Evolutionary conservation across 768 basidiomycete genomes (phyloP).

Genomic region (Imleria badia): DNA sequence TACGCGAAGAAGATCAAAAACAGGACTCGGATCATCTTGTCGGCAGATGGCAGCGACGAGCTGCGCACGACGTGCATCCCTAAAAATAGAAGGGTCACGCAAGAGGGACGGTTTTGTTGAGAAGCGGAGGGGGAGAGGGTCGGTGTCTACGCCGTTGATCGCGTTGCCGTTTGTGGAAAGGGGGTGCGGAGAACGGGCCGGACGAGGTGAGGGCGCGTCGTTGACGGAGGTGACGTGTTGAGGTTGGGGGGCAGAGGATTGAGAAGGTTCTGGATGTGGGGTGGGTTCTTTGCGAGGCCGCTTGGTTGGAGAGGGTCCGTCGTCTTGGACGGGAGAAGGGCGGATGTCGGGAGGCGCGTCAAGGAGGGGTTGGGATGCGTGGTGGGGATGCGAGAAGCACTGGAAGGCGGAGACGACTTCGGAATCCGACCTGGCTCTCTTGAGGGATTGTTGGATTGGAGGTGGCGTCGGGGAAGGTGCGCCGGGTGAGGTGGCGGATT

Average conservation of each 20-base stretch:
- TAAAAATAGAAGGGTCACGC: slow-evolving; percentile 52
- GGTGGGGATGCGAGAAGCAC: slow-evolving; percentile 10
- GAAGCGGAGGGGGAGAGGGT: slow-evolving; percentile 54
- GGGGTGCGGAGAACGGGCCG: slow-evolving; percentile 50
- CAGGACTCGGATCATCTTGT: slow-evolving; percentile 61
- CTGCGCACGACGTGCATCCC: slow-evolving; percentile 56
- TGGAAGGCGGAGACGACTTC: slow-evolving; percentile 42
- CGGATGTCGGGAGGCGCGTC: slow-evolving; percentile 44
- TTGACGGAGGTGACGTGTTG: slow-evolving; percentile 34
- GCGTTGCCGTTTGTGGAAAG: slow-evolving; percentile 45
- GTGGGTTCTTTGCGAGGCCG: slow-evolving; percentile 59
- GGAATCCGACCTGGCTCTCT: slow-evolving; percentile 65
- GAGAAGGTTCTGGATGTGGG: slow-evolving; percentile 35
- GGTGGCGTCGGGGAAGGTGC: slow-evolving; percentile 55
- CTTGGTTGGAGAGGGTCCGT: slow-evolving; percentile 70
- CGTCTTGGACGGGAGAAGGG: slow-evolving; percentile 49
- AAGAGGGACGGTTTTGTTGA: slow-evolving; percentile 63
- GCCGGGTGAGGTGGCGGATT: slow-evolving; percentile 47
- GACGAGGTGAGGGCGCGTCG: slow-evolving; percentile 33
- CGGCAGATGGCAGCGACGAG: slow-evolving; percentile 67
- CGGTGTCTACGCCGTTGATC: slow-evolving; percentile 42
- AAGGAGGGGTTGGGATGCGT: slow-evolving; percentile 26
- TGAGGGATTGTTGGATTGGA: slow-evolving; percentile 46
- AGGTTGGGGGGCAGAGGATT: slow-evolving; percentile 16
- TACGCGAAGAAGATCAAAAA: slow-evolving; percentile 67